Percentiles rank a stretch among this genome's conserved stretches.
Evolutionary conservation across 495 filamentous ascomycete genomes (phyloP).

Genomic region (Trichoderma reesei): DNA sequence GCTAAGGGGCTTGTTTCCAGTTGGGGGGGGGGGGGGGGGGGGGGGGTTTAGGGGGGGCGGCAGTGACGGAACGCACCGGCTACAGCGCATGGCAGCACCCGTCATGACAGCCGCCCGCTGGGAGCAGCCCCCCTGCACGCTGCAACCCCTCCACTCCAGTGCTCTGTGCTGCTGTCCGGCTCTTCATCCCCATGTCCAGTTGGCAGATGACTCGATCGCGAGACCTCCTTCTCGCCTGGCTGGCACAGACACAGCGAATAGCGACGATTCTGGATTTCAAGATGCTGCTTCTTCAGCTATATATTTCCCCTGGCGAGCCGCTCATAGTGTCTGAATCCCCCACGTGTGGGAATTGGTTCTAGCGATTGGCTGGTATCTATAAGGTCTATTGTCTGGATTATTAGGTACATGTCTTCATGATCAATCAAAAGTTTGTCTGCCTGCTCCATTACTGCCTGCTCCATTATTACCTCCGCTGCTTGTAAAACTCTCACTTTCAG

Average conservation of each 20-base stretch:
- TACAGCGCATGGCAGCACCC: background rate
- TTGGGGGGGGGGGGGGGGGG: too few species aligned
- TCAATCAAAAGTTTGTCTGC: too few species aligned
- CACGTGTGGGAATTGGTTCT: background rate
- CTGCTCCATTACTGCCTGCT: too few species aligned
- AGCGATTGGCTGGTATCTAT: slow-evolving; percentile 1
- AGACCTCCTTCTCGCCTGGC: background rate
- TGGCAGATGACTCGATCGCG: background rate
- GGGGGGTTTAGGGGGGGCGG: background rate
- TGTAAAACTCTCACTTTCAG: background rate
- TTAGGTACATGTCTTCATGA: background rate
- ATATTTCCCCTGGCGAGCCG: background rate
- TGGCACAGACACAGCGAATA: background rate
- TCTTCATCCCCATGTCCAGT: background rate
- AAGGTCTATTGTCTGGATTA: background rate
- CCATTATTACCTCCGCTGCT: background rate
- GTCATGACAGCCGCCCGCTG: background rate
- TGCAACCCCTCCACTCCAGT: background rate
- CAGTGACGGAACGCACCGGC: background rate
- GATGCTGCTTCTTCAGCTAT: background rate
- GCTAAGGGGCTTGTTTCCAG: background rate
- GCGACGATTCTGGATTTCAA: background rate
- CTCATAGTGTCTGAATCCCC: background rate
- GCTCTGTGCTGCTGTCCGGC: background rate
- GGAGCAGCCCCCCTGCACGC: background rate